These are phyloP conservation scores for Guillardia theta DNA, from an alignment of 78 protist genomes.

Conservation along the genomic window DNA sequence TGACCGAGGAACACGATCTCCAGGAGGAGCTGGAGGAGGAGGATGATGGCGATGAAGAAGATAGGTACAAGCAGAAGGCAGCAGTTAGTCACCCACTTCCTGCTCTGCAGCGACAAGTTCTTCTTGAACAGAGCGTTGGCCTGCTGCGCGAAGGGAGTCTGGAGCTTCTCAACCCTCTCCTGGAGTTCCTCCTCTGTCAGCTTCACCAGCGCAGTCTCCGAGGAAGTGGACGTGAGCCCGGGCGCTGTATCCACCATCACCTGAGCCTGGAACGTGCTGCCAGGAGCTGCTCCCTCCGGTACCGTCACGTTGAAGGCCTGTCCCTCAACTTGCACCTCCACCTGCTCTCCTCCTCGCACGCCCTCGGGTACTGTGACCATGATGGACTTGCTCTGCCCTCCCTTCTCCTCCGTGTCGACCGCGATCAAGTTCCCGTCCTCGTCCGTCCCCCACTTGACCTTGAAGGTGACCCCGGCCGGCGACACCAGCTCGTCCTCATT, in stretches of 20 bases:
- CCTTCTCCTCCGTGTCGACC: not conserved
- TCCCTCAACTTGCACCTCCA: not conserved
- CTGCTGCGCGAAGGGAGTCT: not conserved
- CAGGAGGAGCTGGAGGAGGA: not conserved
- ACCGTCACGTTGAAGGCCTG: not conserved
- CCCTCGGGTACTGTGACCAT: too few relatives aligned
- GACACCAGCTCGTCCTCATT: not conserved
- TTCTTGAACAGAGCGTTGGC: constrained; percentile 22
- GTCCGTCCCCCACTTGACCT: not conserved
- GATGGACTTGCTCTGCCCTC: not conserved
- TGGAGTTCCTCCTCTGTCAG: not conserved
- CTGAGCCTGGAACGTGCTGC: not conserved
- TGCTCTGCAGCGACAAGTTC: not conserved
- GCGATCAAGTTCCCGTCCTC: not conserved
- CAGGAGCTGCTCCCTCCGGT: not conserved
- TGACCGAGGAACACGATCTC: constrained; percentile 20
- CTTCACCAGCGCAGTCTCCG: not conserved
- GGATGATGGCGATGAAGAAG: not conserved
- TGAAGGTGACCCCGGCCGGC: not conserved
- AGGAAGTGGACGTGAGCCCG: too few relatives aligned
- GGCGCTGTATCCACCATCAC: too few relatives aligned
- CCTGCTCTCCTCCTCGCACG: too few relatives aligned
- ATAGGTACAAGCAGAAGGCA: constrained; percentile 14
- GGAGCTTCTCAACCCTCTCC: not conserved
- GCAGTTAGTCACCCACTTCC: not conserved